A percentile compares a stretch with the other conserved stretches of the same genome.
Conservation (phyloP, 176 grass and related monocot genomes). For the Oryza coarctata region DNA sequence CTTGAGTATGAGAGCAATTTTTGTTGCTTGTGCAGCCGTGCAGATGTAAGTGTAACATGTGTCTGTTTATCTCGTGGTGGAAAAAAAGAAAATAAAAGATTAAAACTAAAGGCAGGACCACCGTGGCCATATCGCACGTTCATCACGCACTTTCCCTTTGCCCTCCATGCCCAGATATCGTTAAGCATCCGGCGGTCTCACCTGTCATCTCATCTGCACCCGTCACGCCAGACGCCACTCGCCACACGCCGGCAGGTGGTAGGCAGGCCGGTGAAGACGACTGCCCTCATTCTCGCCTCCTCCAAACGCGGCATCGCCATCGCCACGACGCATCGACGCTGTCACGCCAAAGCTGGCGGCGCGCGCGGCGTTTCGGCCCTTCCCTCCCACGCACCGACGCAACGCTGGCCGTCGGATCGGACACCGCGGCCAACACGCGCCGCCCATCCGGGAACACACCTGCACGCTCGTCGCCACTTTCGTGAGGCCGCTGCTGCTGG, state of each 20-base stretch:
- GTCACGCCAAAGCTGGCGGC: too few species aligned
- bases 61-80: not conserved
- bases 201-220: not conserved
- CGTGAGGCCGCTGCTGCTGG: too few species aligned
- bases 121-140: not conserved
- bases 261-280: not conserved
- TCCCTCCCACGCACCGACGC: not conserved
- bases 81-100: too few species aligned
- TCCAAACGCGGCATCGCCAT: not conserved
- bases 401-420: not conserved
- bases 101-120: too few species aligned
- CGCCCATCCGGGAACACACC: too few species aligned
- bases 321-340: too few species aligned
- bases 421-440: too few species aligned
- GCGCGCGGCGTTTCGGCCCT: not conserved
- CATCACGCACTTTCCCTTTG: constrained; percentile 3
- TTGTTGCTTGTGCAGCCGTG: too few species aligned
- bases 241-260: not conserved
- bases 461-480: too few species aligned
- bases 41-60: not conserved
- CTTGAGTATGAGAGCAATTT: too few species aligned
- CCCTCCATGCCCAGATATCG: not conserved
- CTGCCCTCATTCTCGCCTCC: not conserved
- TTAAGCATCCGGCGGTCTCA: not conserved
- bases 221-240: constrained; percentile 25